Evolutionary conservation across 495 filamentous ascomycete genomes (phyloP).

Genomic region (Aspergillus bertholletiae): DNA sequence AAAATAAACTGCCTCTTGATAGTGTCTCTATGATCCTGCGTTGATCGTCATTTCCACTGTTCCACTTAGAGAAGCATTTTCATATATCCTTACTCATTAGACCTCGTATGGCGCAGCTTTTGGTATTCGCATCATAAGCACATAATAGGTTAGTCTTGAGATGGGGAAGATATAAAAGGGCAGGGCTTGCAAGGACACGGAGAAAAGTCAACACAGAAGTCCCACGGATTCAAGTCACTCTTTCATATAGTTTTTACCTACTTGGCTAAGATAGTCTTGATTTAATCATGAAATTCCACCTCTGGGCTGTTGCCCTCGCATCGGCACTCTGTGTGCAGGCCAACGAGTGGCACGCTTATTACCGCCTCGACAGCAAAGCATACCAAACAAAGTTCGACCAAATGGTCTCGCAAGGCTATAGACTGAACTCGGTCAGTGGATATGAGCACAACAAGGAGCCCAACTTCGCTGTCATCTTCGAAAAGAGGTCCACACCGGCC

Average conservation of each 20-base stretch:
- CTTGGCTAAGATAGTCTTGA: background rate
- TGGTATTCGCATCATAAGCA: background rate
- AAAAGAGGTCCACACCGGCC: conserved; percentile 6
- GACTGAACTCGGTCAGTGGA: conserved; percentile 18
- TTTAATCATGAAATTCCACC: conserved; percentile 1
- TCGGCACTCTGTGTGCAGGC: conserved; percentile 9
- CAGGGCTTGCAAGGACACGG: too few species aligned
- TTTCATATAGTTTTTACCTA: background rate
- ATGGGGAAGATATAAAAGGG: background rate
- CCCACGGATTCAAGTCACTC: background rate
- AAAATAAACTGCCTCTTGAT: background rate
- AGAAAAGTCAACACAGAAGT: too few species aligned
- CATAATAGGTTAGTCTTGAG: background rate
- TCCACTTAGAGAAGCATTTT: background rate
- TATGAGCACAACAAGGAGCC: conserved; percentile 13
- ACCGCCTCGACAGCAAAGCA: conserved; percentile 9
- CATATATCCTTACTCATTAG: background rate
- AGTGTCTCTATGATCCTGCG: background rate
- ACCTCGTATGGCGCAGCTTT: background rate
- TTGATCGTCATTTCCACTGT: background rate
- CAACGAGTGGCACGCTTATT: conserved; percentile 12
- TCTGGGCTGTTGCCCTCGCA: conserved; percentile 1
- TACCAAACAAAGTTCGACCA: conserved; percentile 16
- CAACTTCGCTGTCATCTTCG: conserved; percentile 15
- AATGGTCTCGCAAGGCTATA: conserved; percentile 14